A percentile compares a stretch with the other conserved stretches of the same genome.
phyloP scores from a whole-genome alignment of 192 early-diverging fungal genomes.

The Linderina pennispora region DNA sequence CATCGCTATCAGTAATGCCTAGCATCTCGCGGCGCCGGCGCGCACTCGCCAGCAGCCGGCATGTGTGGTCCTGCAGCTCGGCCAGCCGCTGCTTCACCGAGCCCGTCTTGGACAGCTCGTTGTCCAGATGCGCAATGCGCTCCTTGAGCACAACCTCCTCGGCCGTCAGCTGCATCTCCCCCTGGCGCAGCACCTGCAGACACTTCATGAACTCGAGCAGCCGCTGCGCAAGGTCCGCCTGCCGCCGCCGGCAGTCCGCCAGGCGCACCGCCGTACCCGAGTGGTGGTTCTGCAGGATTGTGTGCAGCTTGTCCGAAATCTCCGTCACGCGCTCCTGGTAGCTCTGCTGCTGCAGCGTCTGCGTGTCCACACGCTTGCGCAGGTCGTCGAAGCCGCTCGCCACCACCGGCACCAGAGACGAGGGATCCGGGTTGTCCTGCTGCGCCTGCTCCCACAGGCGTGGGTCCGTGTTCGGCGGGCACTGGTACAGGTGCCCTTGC shows the following conservation, averaged over 20 bases:
- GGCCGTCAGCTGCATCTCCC: conserved; percentile 71
- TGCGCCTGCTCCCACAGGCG: conserved; percentile 78
- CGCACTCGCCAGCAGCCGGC: conserved; percentile 58
- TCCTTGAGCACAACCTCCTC: conserved; percentile 78
- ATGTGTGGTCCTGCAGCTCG: conserved; percentile 75
- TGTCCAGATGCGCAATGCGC: conserved; percentile 66
- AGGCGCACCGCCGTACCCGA: conserved; percentile 67
- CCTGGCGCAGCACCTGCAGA: conserved; percentile 77
- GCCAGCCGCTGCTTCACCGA: conserved; percentile 77
- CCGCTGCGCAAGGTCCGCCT: conserved; percentile 68
- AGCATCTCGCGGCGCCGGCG: conserved; percentile 29
- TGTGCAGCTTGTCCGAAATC: conserved; percentile 51
- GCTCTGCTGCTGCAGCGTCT: conserved; percentile 59
- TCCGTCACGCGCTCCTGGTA: conserved; percentile 72
- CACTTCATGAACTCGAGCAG: conserved; percentile 82
- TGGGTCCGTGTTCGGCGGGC: conserved; percentile 61
- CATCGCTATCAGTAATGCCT: conserved; percentile 14
- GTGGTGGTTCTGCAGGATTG: conserved; percentile 59
- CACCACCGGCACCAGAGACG: conserved; percentile 85
- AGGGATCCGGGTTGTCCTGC: conserved; percentile 80
- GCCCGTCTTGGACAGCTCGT: conserved; percentile 69
- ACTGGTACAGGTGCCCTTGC: conserved; percentile 75
- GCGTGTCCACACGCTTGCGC: conserved; percentile 75
- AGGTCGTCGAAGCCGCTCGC: conserved; percentile 89
- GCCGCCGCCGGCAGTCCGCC: conserved; percentile 72